Evolutionary conservation across 1,284 basidiomycete species (phyloP).

Genomic region (Sporisorium exsertum): DNA sequence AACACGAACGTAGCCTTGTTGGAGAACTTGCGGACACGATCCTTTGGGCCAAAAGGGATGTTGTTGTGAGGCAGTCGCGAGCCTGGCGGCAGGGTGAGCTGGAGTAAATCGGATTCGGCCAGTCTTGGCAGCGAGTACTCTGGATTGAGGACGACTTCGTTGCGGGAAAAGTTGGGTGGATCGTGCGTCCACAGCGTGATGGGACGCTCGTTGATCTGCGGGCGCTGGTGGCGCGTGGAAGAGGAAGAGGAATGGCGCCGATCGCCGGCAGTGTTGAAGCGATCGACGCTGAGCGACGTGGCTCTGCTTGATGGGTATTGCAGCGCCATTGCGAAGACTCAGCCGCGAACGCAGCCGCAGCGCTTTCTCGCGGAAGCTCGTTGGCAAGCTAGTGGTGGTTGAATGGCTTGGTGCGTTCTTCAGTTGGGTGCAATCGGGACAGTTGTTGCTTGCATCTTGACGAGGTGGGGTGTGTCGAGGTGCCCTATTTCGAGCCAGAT

Average conservation of each 20-base stretch:
- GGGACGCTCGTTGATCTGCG: conserved; percentile 49
- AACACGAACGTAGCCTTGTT: conserved; percentile 59
- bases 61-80: conserved; percentile 27
- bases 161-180: conserved; percentile 64
- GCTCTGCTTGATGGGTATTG: conserved; percentile 32
- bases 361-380: not conserved
- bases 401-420: not conserved
- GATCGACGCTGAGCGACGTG: conserved; percentile 49
- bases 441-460: not conserved
- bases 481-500: not conserved
- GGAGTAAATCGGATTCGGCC: conserved; percentile 61
- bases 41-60: conserved; percentile 39
- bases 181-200: conserved; percentile 65
- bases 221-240: conserved; percentile 34
- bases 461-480: not conserved
- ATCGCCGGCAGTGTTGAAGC: conserved; percentile 42
- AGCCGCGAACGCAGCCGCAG: not conserved
- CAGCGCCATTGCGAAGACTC: conserved; percentile 5
- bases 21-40: conserved; percentile 25
- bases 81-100: conserved; percentile 42
- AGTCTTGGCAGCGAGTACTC: conserved; percentile 54
- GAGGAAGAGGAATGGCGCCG: conserved; percentile 48
- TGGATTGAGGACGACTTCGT: conserved; percentile 66
- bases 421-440: not conserved
- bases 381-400: not conserved